phyloP scores from a whole-genome alignment of 768 basidiomycete genomes.

The Lentinula lateritia region DNA sequence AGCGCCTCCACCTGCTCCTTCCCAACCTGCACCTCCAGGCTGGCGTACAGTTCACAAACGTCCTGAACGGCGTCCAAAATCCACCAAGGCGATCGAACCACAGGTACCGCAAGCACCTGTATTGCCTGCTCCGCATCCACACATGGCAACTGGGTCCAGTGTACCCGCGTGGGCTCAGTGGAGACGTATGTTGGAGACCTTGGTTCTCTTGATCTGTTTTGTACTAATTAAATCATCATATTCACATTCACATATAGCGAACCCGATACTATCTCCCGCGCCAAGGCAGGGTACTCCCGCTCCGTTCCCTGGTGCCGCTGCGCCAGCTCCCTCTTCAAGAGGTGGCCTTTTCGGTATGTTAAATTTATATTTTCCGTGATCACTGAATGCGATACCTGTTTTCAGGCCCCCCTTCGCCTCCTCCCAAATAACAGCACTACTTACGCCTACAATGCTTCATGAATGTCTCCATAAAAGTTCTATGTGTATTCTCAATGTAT shows the following conservation, averaged over 20 bases:
- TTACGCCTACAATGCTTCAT: not conserved
- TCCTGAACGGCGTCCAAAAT: slow-evolving; percentile 47
- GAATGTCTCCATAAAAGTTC: not conserved
- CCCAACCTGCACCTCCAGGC: slow-evolving; percentile 53
- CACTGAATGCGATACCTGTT: not conserved
- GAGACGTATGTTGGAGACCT: slow-evolving; percentile 52
- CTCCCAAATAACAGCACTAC: slow-evolving; percentile 30
- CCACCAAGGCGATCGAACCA: slow-evolving; percentile 30
- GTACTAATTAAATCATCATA: not conserved
- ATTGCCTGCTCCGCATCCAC: slow-evolving; percentile 36
- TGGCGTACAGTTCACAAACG: slow-evolving; percentile 74
- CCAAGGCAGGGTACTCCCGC: slow-evolving; percentile 28
- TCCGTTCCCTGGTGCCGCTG: slow-evolving; percentile 27
- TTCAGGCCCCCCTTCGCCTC: slow-evolving; percentile 41
- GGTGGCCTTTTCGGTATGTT: slow-evolving; percentile 62
- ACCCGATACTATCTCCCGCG: slow-evolving; percentile 53
- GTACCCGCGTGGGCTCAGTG: slow-evolving; percentile 82
- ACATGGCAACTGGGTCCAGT: slow-evolving; percentile 30
- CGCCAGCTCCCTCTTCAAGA: slow-evolving; percentile 41
- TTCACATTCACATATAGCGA: slow-evolving; percentile 36
- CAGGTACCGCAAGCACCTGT: slow-evolving; percentile 36
- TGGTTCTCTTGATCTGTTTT: not conserved
- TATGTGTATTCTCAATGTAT: not conserved
- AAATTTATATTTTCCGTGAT: not conserved
- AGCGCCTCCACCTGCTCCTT: slow-evolving; percentile 38